Base-by-base conservation (phyloP, 306 rosid species). In the Psophocarpus tetragonolobus region DNA sequence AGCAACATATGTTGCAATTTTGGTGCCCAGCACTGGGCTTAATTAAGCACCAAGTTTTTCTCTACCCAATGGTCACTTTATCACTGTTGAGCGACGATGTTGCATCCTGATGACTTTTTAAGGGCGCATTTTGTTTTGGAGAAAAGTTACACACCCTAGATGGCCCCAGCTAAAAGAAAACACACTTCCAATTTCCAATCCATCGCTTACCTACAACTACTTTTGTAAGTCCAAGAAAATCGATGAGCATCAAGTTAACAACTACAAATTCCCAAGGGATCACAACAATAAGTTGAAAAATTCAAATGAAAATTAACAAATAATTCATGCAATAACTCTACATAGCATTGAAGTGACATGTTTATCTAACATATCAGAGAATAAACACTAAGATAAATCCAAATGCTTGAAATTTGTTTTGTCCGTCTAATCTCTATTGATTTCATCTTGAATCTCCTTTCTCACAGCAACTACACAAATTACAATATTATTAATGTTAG, bases 221-320 rank as follows among this genome's bases (percentile, higher is more conserved):
- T 82, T 94, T 91, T 4, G 98, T 94, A 66, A 94, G 97, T 72
- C 98, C 98, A 24, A 97, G 98, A 85, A 94, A 97, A 73, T 94
- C 98, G 80, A 94, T 79, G 45, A 91, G 97, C 13, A 97, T 94
- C 94, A 94, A 84, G 87, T 94, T 94, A 74, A 94, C 98, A 90
- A 94, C 98, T 94, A 97, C 87, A 83, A 82, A 70, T n/a, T 71
- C 53, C 61, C 54, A 76, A 35, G 39, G 18, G 41, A 21, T 39
- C 80, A 65, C 39, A n/a, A n/a, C n/a, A 5, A 65, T 76, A 70
- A 63, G 41, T 79, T 23, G 13, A 68, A 23, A n/a, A 78, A 18
- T 27, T 70, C 9, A 1, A 8, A 60, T 62, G 4, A 47, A 61
- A 70, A 66, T 5, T 32, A 33, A 48, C 17, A 38, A 39, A 20